These are phyloP conservation scores for Yamadazyma sp. DNA, from an alignment of 805 yeast species.

Conservation along the genomic window DNA sequence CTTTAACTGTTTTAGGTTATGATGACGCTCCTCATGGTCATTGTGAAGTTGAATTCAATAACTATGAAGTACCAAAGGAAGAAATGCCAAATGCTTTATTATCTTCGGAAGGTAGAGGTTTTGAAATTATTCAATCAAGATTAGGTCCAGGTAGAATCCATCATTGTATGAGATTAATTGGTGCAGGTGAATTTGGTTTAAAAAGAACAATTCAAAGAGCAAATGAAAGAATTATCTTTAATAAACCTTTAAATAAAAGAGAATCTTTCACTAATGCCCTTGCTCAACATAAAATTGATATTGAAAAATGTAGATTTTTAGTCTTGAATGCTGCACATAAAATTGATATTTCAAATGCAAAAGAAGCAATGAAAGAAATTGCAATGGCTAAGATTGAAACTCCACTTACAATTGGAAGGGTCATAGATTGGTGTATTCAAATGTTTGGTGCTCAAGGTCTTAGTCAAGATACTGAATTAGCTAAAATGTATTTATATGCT, in stretches of 20 bases:
- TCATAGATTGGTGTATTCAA: conserved; percentile 63
- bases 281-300: conserved; percentile 52
- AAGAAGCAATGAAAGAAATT: conserved; percentile 53
- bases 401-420: conserved; percentile 50
- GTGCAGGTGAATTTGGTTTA: conserved; percentile 58
- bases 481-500: conserved; percentile 48
- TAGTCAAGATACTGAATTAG: conserved; percentile 57
- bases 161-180: conserved; percentile 65
- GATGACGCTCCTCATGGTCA: conserved; percentile 77
- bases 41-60: conserved; percentile 52
- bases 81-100: conserved; percentile 41
- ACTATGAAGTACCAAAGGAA: conserved; percentile 45
- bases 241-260: conserved; percentile 45
- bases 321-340: conserved; percentile 61
- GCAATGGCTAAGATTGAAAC: conserved; percentile 61
- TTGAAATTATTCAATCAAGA: conserved; percentile 60
- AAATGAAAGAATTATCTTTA: conserved; percentile 50
- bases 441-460: conserved; percentile 66
- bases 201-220: conserved; percentile 49
- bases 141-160: conserved; percentile 71
- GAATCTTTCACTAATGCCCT: conserved; percentile 48
- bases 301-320: conserved; percentile 51
- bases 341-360: conserved; percentile 52
- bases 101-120: conserved; percentile 52
- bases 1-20: conserved; percentile 53